Conservation (phyloP, 768 basidiomycete species). For the Tulasnella sp. region DNA sequence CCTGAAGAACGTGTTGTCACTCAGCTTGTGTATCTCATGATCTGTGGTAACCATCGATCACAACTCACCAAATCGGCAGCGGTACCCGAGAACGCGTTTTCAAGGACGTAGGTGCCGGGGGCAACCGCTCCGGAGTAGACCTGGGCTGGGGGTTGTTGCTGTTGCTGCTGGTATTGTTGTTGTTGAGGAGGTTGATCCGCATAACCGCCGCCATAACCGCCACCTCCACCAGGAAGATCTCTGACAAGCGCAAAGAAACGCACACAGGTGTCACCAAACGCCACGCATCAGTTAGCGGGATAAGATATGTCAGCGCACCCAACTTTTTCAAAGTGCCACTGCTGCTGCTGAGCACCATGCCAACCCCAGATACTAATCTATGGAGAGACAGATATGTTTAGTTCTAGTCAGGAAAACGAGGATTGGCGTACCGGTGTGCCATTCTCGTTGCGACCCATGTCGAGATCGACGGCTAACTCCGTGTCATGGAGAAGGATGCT, state of each 20-base stretch:
- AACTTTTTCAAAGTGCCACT: background rate
- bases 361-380: background rate
- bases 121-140: background rate
- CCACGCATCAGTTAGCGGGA: background rate
- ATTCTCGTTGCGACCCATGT: background rate
- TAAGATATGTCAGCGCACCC: background rate
- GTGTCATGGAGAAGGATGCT: background rate
- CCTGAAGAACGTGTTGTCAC: no score
- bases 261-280: background rate
- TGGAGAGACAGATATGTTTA: background rate
- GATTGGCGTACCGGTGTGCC: background rate
- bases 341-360: background rate
- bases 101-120: conserved; percentile 1
- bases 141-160: background rate
- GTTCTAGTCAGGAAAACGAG: background rate
- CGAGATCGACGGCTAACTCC: background rate
- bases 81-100: background rate
- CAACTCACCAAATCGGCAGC: conserved; percentile 3
- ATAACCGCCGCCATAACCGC: background rate
- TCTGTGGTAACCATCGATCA: no score
- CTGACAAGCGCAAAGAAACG: background rate
- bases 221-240: no score
- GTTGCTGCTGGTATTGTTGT: background rate
- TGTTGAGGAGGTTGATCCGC: background rate
- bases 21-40: no score